phyloP scores from a whole-genome alignment of 1,139 yeast species.

The Meyerozyma elateridarum region DNA sequence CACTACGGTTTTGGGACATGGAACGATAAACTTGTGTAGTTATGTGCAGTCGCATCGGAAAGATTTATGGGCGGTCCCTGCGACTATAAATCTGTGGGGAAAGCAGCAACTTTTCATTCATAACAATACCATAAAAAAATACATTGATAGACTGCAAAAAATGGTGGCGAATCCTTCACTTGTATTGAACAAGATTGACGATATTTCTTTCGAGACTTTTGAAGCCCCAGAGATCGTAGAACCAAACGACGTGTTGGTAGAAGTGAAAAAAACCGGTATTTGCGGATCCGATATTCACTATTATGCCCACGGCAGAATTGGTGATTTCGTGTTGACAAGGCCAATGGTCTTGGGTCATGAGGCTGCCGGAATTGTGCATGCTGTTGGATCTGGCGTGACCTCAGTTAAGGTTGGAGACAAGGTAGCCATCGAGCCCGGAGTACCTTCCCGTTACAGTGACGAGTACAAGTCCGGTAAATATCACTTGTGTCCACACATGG shows the following conservation, averaged over 20 bases:
- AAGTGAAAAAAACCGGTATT: slow-evolving; percentile 75
- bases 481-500: slow-evolving; percentile 79
- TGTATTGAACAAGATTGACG: slow-evolving; percentile 60
- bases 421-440: slow-evolving; percentile 69
- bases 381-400: slow-evolving; percentile 60
- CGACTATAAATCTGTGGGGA: too few species aligned
- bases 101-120: too few species aligned
- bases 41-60: too few species aligned
- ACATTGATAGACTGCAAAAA: too few species aligned
- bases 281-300: slow-evolving; percentile 89
- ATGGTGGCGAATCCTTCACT: slow-evolving; percentile 54
- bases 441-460: slow-evolving; percentile 71
- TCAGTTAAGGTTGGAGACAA: slow-evolving; percentile 66
- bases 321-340: slow-evolving; percentile 56
- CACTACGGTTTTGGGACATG: too few species aligned
- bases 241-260: slow-evolving; percentile 68
- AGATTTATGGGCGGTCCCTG: too few species aligned
- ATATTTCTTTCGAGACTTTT: slow-evolving; percentile 60
- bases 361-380: slow-evolving; percentile 65
- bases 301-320: slow-evolving; percentile 75
- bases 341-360: slow-evolving; percentile 80
- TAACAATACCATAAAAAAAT: too few species aligned
- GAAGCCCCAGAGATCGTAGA: slow-evolving; percentile 59
- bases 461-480: slow-evolving; percentile 74
- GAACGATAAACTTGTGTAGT: too few species aligned